Evolutionary conservation across 2,329 filamentous ascomycete genomes (phyloP), one percentile per base, ranked within the genome.

Genomic region (Fusarium musae): DNA sequence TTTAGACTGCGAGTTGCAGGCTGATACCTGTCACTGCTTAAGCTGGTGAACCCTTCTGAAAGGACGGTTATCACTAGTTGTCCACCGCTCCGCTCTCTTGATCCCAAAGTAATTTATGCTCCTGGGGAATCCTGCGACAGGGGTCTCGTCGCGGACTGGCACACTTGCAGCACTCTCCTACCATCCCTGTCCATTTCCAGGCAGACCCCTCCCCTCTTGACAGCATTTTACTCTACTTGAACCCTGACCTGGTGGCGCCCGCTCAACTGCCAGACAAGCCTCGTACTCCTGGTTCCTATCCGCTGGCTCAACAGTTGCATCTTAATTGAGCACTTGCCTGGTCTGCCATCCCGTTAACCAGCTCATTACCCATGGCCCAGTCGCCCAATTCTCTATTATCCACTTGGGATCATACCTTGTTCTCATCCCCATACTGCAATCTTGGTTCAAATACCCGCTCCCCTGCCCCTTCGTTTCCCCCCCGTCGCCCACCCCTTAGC

Each of bases 391-490:
- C 34, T 36, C 34, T 36, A 36, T 36, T 36, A 36, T 16, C 34
- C 34, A 36, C 34, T 36, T 36, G 34, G 15, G 34, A 36, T 36
- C 34, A 16, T 36, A 36, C 34, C 34, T 36, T 36, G 34, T 36
- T 36, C 34, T 36, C 34, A 36, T 79, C 78, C 79, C 34, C 34
- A 36, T 36, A 36, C 34, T 36, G 34, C 46, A 75, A 75, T 78
- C 73, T 78, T 75, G 74, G 79, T 75, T 81, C 80, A 80, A 81
- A 80, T 79, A 80, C 74, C 73, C 79, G 71, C 66, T 79, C 78
- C 79, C 78, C 78, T 78, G 77, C 66, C 72, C 72, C 73, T 76
- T 75, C 74, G 77, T 75, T 71, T 74, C 75, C 76, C 79, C 80
- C 79, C 77, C 74, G 74, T 80, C 77, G 69, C 50, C 58, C 64